Percentiles rank a stretch among this genome's conserved stretches.
phyloP scores from a whole-genome alignment of 768 basidiomycete species.

The Tremella yokohamensis region DNA sequence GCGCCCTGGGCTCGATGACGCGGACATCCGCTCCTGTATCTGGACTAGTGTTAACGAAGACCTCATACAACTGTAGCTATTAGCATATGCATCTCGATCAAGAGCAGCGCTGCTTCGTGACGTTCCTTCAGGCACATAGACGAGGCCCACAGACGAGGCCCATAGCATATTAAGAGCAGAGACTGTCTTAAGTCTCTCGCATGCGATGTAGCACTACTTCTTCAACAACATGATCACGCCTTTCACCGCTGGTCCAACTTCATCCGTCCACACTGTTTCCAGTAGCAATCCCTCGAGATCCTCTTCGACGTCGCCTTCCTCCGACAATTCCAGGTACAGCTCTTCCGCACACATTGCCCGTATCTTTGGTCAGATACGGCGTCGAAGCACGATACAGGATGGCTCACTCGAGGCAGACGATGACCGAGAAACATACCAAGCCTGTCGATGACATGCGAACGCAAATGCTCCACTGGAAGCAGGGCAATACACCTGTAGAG shows the following conservation, averaged over 20 bases:
- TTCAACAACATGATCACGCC: conserved; percentile 3
- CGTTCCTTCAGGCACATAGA: too few species aligned
- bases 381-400: not conserved
- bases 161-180: too few species aligned
- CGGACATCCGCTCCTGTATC: too few species aligned
- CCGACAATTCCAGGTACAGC: conserved; percentile 64
- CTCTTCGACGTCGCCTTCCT: conserved; percentile 13
- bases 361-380: conserved; percentile 56
- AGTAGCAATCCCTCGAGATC: conserved; percentile 37
- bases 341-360: conserved; percentile 77
- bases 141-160: too few species aligned
- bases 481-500: conserved; percentile 66
- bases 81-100: too few species aligned
- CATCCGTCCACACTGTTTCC: conserved; percentile 30
- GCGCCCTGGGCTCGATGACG: too few species aligned
- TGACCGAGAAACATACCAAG: conserved; percentile 69
- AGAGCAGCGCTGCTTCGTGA: too few species aligned
- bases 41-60: too few species aligned
- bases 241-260: conserved; percentile 7
- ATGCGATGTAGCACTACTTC: too few species aligned
- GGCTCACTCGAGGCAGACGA: conserved; percentile 71
- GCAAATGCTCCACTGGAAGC: conserved; percentile 58
- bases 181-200: too few species aligned
- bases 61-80: too few species aligned
- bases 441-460: conserved; percentile 53